Conservation (phyloP, 1,284 basidiomycete species). For the Ceratobasidium sp. region DNA sequence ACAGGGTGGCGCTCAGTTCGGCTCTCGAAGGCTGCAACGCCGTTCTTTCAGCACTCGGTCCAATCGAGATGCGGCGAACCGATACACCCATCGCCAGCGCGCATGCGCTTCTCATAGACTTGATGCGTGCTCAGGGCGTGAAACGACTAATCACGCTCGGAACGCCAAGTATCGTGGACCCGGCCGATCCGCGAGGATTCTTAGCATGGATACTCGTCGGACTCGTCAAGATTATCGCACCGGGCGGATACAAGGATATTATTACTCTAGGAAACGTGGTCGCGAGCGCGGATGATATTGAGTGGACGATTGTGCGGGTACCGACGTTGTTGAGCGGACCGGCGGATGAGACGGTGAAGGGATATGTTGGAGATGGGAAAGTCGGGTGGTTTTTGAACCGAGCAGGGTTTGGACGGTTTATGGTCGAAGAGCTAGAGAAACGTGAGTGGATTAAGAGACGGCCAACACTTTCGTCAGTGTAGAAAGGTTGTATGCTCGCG, state of each 20-base stretch:
- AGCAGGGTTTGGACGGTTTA: slow-evolving; percentile 4
- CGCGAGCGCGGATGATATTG: neutral
- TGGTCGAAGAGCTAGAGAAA: slow-evolving; percentile 8
- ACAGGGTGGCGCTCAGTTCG: neutral
- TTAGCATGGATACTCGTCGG: neutral
- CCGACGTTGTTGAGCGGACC: neutral
- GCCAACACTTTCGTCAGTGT: neutral
- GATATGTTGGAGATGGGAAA: slow-evolving; percentile 11
- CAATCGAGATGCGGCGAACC: neutral
- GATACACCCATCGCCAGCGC: neutral
- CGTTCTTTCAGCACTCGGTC: neutral
- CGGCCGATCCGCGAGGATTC: neutral
- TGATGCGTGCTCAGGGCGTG: neutral
- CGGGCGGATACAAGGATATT: neutral
- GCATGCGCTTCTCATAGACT: neutral
- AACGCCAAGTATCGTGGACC: neutral
- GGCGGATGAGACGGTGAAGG: neutral
- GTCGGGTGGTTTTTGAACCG: neutral
- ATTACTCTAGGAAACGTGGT: neutral
- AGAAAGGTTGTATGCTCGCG: neutral
- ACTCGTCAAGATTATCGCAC: neutral
- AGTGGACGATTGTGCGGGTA: neutral
- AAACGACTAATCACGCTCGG: neutral
- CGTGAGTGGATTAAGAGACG: neutral
- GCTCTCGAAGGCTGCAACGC: slow-evolving; percentile 2